Percentiles rank a stretch among this genome's conserved stretches.
phyloP scores from a whole-genome alignment of 495 filamentous ascomycete genomes.

The Neohortaea acidophila region DNA sequence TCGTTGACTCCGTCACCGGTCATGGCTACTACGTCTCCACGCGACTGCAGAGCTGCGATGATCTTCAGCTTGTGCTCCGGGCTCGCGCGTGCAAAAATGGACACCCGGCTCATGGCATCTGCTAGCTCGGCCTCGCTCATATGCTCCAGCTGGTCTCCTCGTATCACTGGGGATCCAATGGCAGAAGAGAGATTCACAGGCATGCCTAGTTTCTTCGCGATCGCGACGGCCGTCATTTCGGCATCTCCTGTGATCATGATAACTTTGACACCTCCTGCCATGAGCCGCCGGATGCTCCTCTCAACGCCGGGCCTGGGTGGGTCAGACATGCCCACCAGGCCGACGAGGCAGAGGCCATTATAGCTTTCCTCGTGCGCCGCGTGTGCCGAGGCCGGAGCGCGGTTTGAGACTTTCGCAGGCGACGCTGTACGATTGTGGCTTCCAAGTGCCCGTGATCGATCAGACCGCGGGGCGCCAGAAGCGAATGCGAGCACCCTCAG shows the following conservation, averaged over 20 bases:
- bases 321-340: conserved; percentile 92
- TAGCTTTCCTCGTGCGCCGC: conserved; percentile 54
- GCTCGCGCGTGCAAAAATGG: conserved; percentile 89
- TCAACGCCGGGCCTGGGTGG: conserved; percentile 81
- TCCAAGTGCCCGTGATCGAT: too few species aligned
- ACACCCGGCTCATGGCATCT: conserved; percentile 67
- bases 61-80: conserved; percentile 98
- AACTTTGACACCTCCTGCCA: conserved; percentile 85
- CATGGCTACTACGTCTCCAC: conserved; percentile 97
- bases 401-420: conserved; percentile 25
- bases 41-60: conserved; percentile 72
- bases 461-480: conserved; percentile 41
- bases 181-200: conserved; percentile 36
- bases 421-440: conserved; percentile 20
- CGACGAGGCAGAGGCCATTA: conserved; percentile 72
- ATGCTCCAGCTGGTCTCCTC: conserved; percentile 75
- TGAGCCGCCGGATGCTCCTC: conserved; percentile 73
- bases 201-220: conserved; percentile 88
- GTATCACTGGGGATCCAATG: conserved; percentile 46
- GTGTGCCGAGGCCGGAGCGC: conserved; percentile 30
- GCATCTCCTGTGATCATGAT: conserved; percentile 99
- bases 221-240: conserved; percentile 83
- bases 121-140: conserved; percentile 77
- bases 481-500: conserved; percentile 85
- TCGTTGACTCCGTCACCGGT: conserved; percentile 97